phyloP scores from a whole-genome alignment of 2,329 filamentous ascomycete genomes.

The Colletotrichum tamarilloi region DNA sequence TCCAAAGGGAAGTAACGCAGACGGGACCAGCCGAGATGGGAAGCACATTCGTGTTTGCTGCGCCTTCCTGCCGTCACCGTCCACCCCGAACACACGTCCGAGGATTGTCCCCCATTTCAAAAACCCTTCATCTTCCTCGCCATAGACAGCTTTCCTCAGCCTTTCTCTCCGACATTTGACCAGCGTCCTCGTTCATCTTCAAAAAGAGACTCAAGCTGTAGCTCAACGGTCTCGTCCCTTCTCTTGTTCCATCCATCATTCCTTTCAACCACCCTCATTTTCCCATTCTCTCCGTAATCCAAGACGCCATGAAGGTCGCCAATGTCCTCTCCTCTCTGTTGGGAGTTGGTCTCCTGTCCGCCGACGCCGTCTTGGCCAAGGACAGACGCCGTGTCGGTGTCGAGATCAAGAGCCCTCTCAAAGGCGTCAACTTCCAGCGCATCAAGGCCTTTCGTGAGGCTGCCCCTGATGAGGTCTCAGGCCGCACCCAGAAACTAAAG shows the following conservation, averaged over 20 bases:
- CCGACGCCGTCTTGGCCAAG: constrained; percentile 11
- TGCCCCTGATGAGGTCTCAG: constrained; percentile 42
- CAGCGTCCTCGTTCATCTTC: neutral
- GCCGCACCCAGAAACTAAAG: constrained; percentile 48
- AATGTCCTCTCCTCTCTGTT: constrained; percentile 12
- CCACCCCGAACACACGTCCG: neutral
- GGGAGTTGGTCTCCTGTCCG: constrained; percentile 13
- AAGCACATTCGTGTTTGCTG: neutral
- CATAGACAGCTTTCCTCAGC: neutral
- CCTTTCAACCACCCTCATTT: constrained; percentile 14
- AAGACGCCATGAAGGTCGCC: constrained; percentile 29
- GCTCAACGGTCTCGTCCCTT: neutral
- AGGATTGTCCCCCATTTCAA: neutral
- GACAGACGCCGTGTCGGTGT: constrained; percentile 13
- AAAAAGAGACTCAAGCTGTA: neutral
- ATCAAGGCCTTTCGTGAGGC: constrained; percentile 43
- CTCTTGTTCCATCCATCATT: constrained; percentile 9
- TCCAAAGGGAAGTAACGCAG: neutral
- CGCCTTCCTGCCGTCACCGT: neutral
- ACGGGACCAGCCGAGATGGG: neutral
- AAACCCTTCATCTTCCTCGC: neutral
- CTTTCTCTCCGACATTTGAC: neutral
- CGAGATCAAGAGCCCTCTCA: constrained; percentile 49
- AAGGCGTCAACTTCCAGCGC: constrained; percentile 51
- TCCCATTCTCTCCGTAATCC: neutral